Conservation (phyloP, 2,329 filamentous ascomycete genomes). For the Karstenula rhodostoma region DNA sequence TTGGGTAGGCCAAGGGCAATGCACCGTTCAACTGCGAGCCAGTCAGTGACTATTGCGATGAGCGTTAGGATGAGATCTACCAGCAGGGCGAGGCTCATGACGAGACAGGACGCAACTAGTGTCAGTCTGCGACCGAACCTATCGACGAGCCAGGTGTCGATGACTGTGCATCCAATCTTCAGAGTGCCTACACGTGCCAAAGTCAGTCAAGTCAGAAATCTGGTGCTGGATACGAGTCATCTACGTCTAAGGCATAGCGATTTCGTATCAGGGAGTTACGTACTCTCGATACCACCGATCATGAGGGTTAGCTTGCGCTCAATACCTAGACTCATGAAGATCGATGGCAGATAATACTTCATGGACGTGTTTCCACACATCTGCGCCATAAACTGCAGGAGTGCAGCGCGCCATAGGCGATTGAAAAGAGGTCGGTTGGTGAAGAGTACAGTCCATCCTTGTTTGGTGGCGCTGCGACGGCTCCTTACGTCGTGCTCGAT, state of each 20-base stretch:
- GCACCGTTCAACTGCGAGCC: slow-evolving; percentile 61
- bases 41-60: background rate
- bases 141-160: slow-evolving; percentile 67
- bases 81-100: slow-evolving; percentile 64
- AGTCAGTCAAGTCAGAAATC: no score
- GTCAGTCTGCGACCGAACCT: slow-evolving; percentile 60
- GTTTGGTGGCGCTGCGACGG: slow-evolving; percentile 46
- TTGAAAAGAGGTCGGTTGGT: slow-evolving; percentile 58
- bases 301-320: slow-evolving; percentile 59
- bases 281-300: slow-evolving; percentile 63
- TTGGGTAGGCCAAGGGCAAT: slow-evolving; percentile 60
- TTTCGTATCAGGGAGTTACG: no score
- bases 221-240: no score
- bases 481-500: slow-evolving; percentile 57
- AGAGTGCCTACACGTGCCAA: slow-evolving; percentile 46
- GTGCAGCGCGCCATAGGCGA: slow-evolving; percentile 64
- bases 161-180: slow-evolving; percentile 64
- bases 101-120: slow-evolving; percentile 57
- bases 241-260: no score
- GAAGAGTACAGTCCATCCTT: slow-evolving; percentile 60
- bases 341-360: slow-evolving; percentile 67
- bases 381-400: slow-evolving; percentile 68
- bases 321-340: slow-evolving; percentile 62
- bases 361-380: slow-evolving; percentile 68
- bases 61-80: slow-evolving; percentile 45